phyloP scores from a whole-genome alignment of 352 stramenopile species.

The Discostella stelligera region DNA sequence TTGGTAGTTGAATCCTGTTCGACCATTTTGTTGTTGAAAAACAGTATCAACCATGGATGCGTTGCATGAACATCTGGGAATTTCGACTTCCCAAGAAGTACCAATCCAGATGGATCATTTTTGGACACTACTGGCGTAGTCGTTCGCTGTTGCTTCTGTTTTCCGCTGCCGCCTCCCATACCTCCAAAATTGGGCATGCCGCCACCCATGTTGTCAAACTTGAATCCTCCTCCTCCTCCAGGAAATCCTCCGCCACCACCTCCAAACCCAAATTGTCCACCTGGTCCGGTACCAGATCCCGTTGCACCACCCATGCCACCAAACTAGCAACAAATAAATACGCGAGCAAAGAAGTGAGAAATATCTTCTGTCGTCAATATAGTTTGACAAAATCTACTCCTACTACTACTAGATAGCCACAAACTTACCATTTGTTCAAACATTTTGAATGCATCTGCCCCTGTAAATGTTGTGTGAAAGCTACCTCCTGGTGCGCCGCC shows the following conservation, averaged over 20 bases:
- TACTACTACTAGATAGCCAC: not conserved
- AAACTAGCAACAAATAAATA: conserved; percentile 12
- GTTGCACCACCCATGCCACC: conserved; percentile 14
- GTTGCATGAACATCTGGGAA: conserved; percentile 70
- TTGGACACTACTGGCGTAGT: conserved; percentile 36
- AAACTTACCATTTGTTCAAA: conserved; percentile 37
- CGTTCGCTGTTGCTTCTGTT: conserved; percentile 2
- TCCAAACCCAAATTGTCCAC: conserved; percentile 6
- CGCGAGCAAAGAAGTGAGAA: not conserved
- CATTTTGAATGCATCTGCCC: conserved; percentile 41
- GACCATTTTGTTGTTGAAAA: conserved; percentile 60
- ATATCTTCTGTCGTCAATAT: not conserved
- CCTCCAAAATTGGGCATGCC: conserved; percentile 8
- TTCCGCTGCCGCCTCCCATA: conserved; percentile 16
- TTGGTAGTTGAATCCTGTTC: conserved; percentile 33
- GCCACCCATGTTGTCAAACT: conserved; percentile 47
- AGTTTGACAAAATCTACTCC: not conserved
- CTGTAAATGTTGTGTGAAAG: conserved; percentile 15
- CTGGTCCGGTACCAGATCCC: too few species aligned
- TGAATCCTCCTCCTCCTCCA: conserved; percentile 40
- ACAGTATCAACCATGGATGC: conserved; percentile 75
- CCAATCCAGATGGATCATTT: conserved; percentile 54
- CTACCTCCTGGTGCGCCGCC: conserved; percentile 10
- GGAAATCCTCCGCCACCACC: conserved; percentile 22
- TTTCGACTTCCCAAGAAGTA: conserved; percentile 67